Base-by-base conservation (phyloP, 1,284 basidiomycete species). In the Ustilago crameri region DNA sequence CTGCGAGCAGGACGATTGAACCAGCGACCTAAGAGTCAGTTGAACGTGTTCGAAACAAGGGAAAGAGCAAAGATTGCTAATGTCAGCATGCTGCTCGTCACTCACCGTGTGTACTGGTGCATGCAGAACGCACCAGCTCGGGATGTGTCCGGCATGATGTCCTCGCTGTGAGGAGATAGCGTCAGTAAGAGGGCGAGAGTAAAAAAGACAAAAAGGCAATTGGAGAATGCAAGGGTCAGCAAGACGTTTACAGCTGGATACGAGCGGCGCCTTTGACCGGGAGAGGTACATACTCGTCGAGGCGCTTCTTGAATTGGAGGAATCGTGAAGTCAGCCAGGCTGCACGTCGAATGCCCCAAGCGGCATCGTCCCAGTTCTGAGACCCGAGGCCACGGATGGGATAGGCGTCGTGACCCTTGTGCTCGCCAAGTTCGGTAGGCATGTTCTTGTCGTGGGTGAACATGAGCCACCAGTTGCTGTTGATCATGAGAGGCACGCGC, bases 401-500 rank as follows among this genome's bases (percentile, higher is more conserved):
- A 8, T 72, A 73, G 32, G 82, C 80, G 15, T 71, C 80, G 72
- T 80, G 75, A 17, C 75, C 83, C 59, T 23, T 64, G 53, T 57
- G 73, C 56, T 55, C 75, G 51, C 38, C 79, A 22, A 60, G 64
- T 46, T 59, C 70, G n/a, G 47, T 37, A 60, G 87, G 86, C 52
- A 87, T 85, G 59, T 78, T 80, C 15, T 84, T 75, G 80, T 89
- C 87, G 43, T 86, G 83, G 35, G 84, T 83, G 81, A 95, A 92
- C n/a, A 93, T 87, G 43, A 97, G 86, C 95, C 95, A 98, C 95
- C 95, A 98, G 82, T 98, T 97, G 9, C 93, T 95, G 85, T 98
- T 92, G 79, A 98, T 85, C 59, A 93, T 86, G 30, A 98, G 86
- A 0, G 95, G 93, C 1, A 89, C 88, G 44, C 95, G 88, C 90